A percentile compares a stretch with the other conserved stretches of the same genome.
These are phyloP conservation scores for Teunomyces aglyptinius DNA, from an alignment of 805 yeast genomes.

Conservation along the genomic window DNA sequence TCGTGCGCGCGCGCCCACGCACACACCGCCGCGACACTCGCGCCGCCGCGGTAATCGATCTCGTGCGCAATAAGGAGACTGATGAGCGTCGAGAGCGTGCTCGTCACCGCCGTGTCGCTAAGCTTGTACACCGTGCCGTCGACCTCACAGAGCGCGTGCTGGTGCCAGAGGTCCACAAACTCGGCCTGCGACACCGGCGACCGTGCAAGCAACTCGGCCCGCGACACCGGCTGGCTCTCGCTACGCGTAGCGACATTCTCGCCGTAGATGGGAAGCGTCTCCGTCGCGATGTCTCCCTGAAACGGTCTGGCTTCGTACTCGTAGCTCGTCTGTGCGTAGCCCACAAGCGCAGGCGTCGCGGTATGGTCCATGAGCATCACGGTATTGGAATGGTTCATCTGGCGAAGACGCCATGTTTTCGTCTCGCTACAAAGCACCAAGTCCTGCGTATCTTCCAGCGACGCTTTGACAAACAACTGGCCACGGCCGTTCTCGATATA, in stretches of 20 bases:
- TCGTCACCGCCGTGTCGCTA: slow-evolving; percentile 21
- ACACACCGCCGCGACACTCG: slow-evolving; percentile 14
- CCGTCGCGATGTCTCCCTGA: too few species aligned
- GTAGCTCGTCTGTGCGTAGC: slow-evolving; percentile 27
- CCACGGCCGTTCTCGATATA: slow-evolving; percentile 28
- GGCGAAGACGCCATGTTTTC: slow-evolving; percentile 64
- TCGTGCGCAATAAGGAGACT: slow-evolving; percentile 24
- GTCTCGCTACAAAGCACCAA: slow-evolving; percentile 61
- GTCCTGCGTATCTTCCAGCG: slow-evolving; percentile 12
- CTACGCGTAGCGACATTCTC: too few species aligned
- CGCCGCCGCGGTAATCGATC: slow-evolving; percentile 22
- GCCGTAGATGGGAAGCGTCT: too few species aligned
- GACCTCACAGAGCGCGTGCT: slow-evolving; percentile 53
- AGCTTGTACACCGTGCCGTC: slow-evolving; percentile 42
- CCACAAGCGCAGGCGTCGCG: slow-evolving; percentile 21
- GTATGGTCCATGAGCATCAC: slow-evolving; percentile 49
- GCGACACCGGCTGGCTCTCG: slow-evolving; percentile 12
- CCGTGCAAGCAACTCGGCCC: slow-evolving; percentile 35
- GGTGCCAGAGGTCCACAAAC: slow-evolving; percentile 52
- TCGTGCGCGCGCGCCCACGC: slow-evolving; percentile 4
- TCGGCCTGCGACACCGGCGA: slow-evolving; percentile 58
- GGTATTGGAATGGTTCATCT: slow-evolving; percentile 85
- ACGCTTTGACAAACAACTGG: slow-evolving; percentile 37
- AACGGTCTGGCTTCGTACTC: slow-evolving; percentile 30
- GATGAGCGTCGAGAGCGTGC: slow-evolving; percentile 25